These are phyloP conservation scores for Arachnopeziza araneosa DNA, from an alignment of 2,329 filamentous ascomycete genomes.

Conservation along the genomic window DNA sequence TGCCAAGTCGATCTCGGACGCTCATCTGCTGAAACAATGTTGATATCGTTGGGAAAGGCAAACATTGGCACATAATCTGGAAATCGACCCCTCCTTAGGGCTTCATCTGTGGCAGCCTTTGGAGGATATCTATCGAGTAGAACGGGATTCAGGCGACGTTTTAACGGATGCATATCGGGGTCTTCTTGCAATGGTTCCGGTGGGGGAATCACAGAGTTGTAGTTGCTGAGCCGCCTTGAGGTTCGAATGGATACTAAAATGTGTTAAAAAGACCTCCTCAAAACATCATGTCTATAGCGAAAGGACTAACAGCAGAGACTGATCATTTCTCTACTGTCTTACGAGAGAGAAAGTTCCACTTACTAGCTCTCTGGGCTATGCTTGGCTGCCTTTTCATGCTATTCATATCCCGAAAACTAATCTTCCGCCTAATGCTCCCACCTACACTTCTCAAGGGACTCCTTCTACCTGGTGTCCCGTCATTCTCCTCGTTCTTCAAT, in stretches of 20 bases:
- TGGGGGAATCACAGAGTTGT: slow-evolving; percentile 94
- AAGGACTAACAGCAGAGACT: not conserved
- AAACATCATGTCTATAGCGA: not conserved
- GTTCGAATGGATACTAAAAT: slow-evolving; percentile 64
- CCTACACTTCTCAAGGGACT: slow-evolving; percentile 45
- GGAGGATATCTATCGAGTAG: slow-evolving; percentile 90
- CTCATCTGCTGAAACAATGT: slow-evolving; percentile 92
- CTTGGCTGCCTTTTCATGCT: slow-evolving; percentile 85
- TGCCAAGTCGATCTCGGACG: slow-evolving; percentile 96
- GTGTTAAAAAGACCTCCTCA: slow-evolving; percentile 3
- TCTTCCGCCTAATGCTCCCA: slow-evolving; percentile 84
- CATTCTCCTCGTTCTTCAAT: slow-evolving; percentile 66
- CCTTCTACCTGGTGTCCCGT: slow-evolving; percentile 37
- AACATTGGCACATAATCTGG: slow-evolving; percentile 99
- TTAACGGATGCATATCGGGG: slow-evolving; percentile 91
- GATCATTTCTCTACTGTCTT: not conserved
- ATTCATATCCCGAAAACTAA: slow-evolving; percentile 93
- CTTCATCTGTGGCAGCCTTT: slow-evolving; percentile 73
- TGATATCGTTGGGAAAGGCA: slow-evolving; percentile 96
- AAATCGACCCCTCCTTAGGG: slow-evolving; percentile 75
- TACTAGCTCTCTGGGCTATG: slow-evolving; percentile 63
- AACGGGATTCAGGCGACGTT: slow-evolving; percentile 92
- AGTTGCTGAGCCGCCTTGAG: slow-evolving; percentile 85
- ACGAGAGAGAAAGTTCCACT: slow-evolving; percentile 33
- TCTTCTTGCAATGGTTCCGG: slow-evolving; percentile 87